phyloP scores from a whole-genome alignment of 768 basidiomycete genomes.

The Leucosporidium creatinivorum region DNA sequence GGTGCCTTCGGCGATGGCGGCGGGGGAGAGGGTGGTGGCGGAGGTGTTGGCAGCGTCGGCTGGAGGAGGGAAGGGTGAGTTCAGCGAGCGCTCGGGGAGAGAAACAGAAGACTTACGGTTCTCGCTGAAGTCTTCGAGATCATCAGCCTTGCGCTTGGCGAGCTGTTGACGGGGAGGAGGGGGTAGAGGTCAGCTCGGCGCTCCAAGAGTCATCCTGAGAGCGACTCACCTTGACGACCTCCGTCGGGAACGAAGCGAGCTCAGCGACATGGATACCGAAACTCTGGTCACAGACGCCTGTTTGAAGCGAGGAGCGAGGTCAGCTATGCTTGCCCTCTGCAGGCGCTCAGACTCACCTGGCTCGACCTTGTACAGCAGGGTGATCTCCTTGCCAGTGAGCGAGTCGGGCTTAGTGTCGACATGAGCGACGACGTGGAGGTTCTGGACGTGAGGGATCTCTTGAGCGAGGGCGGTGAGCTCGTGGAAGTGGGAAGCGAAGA shows the following conservation, averaged over 20 bases:
- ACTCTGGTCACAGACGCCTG: constrained; percentile 89
- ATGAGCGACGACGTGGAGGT: constrained; percentile 91
- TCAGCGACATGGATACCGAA: constrained; percentile 98
- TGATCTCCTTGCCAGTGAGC: constrained; percentile 59
- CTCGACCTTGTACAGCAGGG: constrained; percentile 63
- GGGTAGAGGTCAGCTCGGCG: background rate
- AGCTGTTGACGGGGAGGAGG: constrained; percentile 48
- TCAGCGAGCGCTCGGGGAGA: no score
- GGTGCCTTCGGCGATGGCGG: constrained; percentile 70
- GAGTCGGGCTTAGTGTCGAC: constrained; percentile 53
- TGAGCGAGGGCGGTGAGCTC: constrained; percentile 89
- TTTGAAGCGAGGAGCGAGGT: background rate
- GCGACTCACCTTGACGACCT: constrained; percentile 67
- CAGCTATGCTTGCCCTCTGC: background rate
- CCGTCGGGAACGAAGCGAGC: constrained; percentile 94
- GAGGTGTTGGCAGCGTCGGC: background rate
- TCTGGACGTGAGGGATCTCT: constrained; percentile 77
- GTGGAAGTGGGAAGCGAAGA: constrained; percentile 95
- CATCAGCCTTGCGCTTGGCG: constrained; percentile 85
- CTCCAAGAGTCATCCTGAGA: background rate
- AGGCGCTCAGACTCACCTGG: constrained; percentile 50
- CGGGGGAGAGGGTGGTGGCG: constrained; percentile 41
- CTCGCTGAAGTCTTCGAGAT: constrained; percentile 71
- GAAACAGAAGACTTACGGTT: constrained; percentile 45
- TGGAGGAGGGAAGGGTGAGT: background rate